A percentile compares a stretch with the other conserved stretches of the same genome.
phyloP scores from a whole-genome alignment of 768 basidiomycete species.

The Lactarius tabidus region DNA sequence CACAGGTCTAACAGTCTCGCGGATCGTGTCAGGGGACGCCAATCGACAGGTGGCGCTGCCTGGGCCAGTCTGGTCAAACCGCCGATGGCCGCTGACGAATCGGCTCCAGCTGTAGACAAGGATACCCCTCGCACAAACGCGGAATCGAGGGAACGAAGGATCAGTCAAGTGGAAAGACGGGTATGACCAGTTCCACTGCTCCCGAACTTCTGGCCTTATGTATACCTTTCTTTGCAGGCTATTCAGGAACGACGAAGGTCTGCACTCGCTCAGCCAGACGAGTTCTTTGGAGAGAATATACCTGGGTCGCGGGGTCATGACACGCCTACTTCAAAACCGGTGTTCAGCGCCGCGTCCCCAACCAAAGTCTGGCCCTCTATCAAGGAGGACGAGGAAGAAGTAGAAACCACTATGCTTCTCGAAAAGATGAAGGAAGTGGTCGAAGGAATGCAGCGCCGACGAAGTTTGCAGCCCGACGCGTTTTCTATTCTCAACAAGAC shows the following conservation, averaged over 20 bases:
- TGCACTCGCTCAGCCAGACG: slow-evolving; percentile 46
- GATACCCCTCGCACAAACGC: not conserved
- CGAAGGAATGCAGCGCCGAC: slow-evolving; percentile 36
- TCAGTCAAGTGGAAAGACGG: slow-evolving; percentile 16
- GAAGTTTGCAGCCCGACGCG: slow-evolving; percentile 31
- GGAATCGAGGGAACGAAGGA: not conserved
- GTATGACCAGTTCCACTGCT: not conserved
- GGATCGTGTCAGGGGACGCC: slow-evolving; percentile 23
- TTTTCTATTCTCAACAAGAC: slow-evolving; percentile 36
- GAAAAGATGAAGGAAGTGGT: slow-evolving; percentile 38
- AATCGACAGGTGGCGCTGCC: slow-evolving; percentile 28
- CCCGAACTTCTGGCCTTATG: not conserved
- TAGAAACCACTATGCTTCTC: slow-evolving; percentile 35
- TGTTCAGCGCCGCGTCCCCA: slow-evolving; percentile 5
- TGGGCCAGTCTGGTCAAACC: slow-evolving; percentile 47
- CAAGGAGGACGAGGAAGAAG: slow-evolving; percentile 31
- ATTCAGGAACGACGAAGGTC: slow-evolving; percentile 62
- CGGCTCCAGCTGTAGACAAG: slow-evolving; percentile 37
- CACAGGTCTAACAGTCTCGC: slow-evolving; percentile 26
- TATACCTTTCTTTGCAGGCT: slow-evolving; percentile 35
- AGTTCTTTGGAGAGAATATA: slow-evolving; percentile 48
- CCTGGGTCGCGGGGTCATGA: slow-evolving; percentile 43
- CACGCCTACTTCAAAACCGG: slow-evolving; percentile 2
- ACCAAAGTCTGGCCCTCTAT: slow-evolving; percentile 19
- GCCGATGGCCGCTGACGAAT: slow-evolving; percentile 56